These are phyloP conservation scores for Ascochyta lentis DNA, from an alignment of 2,329 filamentous ascomycete genomes.

Conservation along the genomic window DNA sequence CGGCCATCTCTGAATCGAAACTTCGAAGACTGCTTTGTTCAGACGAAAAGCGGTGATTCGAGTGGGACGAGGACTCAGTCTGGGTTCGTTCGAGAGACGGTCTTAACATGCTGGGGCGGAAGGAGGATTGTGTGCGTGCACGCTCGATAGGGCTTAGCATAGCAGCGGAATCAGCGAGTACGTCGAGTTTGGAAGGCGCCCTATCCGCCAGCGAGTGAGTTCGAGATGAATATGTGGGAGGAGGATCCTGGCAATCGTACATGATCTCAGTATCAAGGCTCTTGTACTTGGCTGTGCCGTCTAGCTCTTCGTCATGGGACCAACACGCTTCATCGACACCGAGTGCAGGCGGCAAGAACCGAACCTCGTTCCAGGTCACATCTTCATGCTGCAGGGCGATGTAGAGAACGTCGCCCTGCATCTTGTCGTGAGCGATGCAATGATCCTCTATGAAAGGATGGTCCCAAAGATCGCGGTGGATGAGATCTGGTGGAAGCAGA, in stretches of 20 bases:
- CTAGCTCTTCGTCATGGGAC: constrained; percentile 49
- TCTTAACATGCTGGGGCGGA: constrained; percentile 12
- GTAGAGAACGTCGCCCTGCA: constrained; percentile 51
- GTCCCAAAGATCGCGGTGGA: constrained; percentile 48
- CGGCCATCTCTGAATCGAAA: constrained; percentile 45
- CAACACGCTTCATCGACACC: constrained; percentile 48
- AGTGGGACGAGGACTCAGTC: constrained; percentile 22
- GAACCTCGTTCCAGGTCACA: constrained; percentile 50
- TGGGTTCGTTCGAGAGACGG: constrained; percentile 15
- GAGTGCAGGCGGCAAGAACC: constrained; percentile 41
- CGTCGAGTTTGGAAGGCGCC: constrained; percentile 47
- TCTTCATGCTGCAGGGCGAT: constrained; percentile 50
- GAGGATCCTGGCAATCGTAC: constrained; percentile 53
- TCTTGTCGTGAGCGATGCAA: constrained; percentile 51
- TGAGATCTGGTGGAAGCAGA: constrained; percentile 42
- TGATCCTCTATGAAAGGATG: constrained; percentile 51
- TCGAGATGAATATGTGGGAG: constrained; percentile 52
- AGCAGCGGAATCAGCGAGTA: constrained; percentile 47
- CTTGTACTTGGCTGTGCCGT: constrained; percentile 46
- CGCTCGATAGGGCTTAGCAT: constrained; percentile 45
- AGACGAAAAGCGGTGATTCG: constrained; percentile 37
- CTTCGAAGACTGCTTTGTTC: constrained; percentile 48
- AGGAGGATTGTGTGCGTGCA: constrained; percentile 29
- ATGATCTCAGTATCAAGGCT: constrained; percentile 50
- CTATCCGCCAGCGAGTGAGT: constrained; percentile 49